Conservation (phyloP, 164 flowering plant species). For the Chimonanthus salicifolius region DNA sequence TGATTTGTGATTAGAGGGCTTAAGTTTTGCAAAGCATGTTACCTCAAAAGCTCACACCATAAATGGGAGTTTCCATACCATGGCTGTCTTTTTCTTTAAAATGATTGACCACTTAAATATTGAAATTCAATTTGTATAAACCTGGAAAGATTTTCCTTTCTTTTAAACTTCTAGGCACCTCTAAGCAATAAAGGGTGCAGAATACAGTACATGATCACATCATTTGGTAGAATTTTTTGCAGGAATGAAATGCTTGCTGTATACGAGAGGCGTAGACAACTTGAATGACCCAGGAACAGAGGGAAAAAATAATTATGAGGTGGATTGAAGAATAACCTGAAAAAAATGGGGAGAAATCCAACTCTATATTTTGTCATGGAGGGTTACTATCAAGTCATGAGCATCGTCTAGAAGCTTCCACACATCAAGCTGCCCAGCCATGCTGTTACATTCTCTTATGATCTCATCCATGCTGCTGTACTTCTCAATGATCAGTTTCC, state of each 20-base stretch:
- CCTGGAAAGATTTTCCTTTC: background rate
- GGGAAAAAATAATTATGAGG: background rate
- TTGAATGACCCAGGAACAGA: background rate
- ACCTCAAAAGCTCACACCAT: no score
- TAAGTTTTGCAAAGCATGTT: no score
- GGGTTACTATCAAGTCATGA: conserved; percentile 71
- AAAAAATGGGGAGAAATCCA: background rate
- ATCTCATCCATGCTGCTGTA: conserved; percentile 95
- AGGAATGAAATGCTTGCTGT: background rate
- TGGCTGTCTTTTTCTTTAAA: no score
- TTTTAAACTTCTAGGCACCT: background rate
- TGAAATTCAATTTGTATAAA: background rate
- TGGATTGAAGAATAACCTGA: background rate
- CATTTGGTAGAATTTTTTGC: background rate
- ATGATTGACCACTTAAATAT: background rate
- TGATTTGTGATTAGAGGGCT: no score
- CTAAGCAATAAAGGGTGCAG: background rate
- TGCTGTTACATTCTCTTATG: conserved; percentile 79
- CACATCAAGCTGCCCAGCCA: conserved; percentile 90
- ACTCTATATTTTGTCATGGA: conserved; percentile 65
- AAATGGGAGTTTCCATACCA: no score
- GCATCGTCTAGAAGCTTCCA: conserved; percentile 97
- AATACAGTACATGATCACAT: conserved; percentile 2
- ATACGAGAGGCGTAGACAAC: background rate
- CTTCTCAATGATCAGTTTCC: conserved; percentile 82